A percentile compares a stretch with the other conserved stretches of the same genome.
Conservation (phyloP, 129 eudicot species). For the Chrysanthemum seticuspe region DNA sequence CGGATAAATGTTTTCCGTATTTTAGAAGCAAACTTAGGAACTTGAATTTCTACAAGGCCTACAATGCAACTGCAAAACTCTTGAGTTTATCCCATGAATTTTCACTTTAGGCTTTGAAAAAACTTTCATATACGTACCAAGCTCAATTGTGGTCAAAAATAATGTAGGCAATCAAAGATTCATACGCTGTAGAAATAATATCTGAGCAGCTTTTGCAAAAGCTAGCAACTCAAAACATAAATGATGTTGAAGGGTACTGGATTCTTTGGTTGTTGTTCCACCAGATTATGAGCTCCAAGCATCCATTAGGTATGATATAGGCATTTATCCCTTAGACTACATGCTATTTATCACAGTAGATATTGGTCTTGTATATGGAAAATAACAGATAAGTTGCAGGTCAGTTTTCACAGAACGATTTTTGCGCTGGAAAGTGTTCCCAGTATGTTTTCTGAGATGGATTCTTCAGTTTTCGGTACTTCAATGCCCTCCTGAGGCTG, state of each 20-base stretch:
- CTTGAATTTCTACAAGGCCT: too few species aligned
- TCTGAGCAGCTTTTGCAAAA: conserved; percentile 78
- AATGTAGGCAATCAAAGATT: conserved; percentile 74
- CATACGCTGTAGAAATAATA: conserved; percentile 77
- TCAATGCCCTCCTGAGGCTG: conserved; percentile 1
- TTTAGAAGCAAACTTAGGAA: not conserved
- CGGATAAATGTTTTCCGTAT: not conserved
- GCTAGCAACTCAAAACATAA: conserved; percentile 51
- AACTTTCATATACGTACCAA: too few species aligned
- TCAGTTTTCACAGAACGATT: too few species aligned
- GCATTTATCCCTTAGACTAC: not conserved
- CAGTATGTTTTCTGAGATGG: too few species aligned
- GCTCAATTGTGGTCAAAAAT: conserved; percentile 38
- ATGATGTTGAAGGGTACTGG: conserved; percentile 46
- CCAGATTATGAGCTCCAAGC: conserved; percentile 29
- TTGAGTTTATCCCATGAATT: too few species aligned
- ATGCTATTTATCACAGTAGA: not conserved
- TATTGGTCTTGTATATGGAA: not conserved
- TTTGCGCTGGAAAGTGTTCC: too few species aligned
- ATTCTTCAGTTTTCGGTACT: too few species aligned
- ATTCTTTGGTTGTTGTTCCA: conserved; percentile 76
- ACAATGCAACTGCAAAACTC: too few species aligned
- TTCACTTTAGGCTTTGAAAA: not conserved
- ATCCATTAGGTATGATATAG: too few species aligned
- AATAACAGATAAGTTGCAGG: too few species aligned